Percentiles rank a stretch among this genome's conserved stretches.
These are phyloP conservation scores for Syzygium oleosum DNA, from an alignment of 345 rosid species.

Conservation along the genomic window DNA sequence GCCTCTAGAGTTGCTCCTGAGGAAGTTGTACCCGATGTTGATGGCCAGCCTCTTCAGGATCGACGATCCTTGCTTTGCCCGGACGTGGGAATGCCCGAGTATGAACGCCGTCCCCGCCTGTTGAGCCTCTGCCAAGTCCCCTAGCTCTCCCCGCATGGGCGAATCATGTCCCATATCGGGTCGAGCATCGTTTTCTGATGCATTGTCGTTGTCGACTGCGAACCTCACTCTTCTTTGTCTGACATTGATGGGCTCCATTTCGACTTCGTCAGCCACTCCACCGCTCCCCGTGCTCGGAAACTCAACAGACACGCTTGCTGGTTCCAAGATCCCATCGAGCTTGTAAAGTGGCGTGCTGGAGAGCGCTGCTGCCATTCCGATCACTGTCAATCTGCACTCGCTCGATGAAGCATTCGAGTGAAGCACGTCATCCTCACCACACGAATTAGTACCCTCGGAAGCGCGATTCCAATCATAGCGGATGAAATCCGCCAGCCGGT, in stretches of 20 bases:
- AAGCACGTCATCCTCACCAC: conserved; percentile 16
- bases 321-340: conserved; percentile 50
- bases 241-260: conserved; percentile 39
- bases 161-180: conserved; percentile 11
- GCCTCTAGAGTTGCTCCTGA: conserved; percentile 87
- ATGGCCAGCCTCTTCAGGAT: conserved; percentile 70
- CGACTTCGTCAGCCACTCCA: conserved; percentile 39
- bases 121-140: conserved; percentile 60
- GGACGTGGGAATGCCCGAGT: conserved; percentile 85
- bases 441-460: conserved; percentile 5
- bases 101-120: conserved; percentile 88
- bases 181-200: not conserved
- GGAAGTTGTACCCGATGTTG: conserved; percentile 75
- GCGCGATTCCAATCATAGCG: conserved; percentile 48
- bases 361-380: conserved; percentile 43
- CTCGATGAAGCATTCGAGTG: conserved; percentile 50
- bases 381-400: conserved; percentile 65
- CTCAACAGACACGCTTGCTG: conserved; percentile 63
- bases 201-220: conserved; percentile 17
- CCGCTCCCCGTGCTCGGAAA: conserved; percentile 60
- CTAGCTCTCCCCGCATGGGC: conserved; percentile 52
- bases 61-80: conserved; percentile 91
- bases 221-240: conserved; percentile 60
- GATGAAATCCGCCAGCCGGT: conserved; percentile 64
- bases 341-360: conserved; percentile 39